These are phyloP conservation scores for Wilcoxina mikolae DNA, from an alignment of 495 filamentous ascomycete species.

Conservation along the genomic window DNA sequence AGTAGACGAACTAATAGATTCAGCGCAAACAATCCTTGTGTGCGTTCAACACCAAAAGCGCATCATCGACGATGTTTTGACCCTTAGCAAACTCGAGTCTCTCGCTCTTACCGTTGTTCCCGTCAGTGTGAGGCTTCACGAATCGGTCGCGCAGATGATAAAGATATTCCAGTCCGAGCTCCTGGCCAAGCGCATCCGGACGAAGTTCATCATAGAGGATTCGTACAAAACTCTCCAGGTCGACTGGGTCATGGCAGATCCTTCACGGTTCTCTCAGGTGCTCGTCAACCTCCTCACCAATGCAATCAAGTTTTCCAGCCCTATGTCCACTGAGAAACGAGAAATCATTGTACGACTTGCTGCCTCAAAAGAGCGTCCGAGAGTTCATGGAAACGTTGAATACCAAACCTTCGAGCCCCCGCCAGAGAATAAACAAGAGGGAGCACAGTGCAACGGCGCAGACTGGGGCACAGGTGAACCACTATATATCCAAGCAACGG, in stretches of 20 bases:
- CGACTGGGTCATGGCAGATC: conserved; percentile 25
- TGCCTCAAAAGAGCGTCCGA: conserved; percentile 44
- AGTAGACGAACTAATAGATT: conserved; percentile 48
- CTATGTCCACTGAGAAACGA: conserved; percentile 33
- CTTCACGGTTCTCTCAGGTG: conserved; percentile 24
- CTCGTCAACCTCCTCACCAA: conserved; percentile 37
- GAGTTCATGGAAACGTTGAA: conserved; percentile 25
- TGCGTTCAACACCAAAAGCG: conserved; percentile 70
- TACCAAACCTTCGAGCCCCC: conserved; percentile 3
- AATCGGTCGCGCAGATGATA: conserved; percentile 43
- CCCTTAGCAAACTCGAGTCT: conserved; percentile 61
- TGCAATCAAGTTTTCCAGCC: conserved; percentile 65
- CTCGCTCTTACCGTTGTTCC: conserved; percentile 54
- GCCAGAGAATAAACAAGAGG: neutral
- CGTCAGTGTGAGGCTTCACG: conserved; percentile 46
- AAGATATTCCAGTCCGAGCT: conserved; percentile 25
- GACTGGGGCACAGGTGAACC: conserved; percentile 23
- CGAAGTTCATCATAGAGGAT: conserved; percentile 16
- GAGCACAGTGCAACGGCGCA: neutral
- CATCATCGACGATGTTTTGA: conserved; percentile 65
- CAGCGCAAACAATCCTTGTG: conserved; percentile 57
- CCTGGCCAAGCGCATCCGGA: conserved; percentile 17
- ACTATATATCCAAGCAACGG: conserved; percentile 20
- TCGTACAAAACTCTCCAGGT: conserved; percentile 18
- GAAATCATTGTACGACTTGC: conserved; percentile 56